These are phyloP conservation scores for Penicillium concentricum DNA, from an alignment of 2,329 filamentous ascomycete species.

Conservation along the genomic window DNA sequence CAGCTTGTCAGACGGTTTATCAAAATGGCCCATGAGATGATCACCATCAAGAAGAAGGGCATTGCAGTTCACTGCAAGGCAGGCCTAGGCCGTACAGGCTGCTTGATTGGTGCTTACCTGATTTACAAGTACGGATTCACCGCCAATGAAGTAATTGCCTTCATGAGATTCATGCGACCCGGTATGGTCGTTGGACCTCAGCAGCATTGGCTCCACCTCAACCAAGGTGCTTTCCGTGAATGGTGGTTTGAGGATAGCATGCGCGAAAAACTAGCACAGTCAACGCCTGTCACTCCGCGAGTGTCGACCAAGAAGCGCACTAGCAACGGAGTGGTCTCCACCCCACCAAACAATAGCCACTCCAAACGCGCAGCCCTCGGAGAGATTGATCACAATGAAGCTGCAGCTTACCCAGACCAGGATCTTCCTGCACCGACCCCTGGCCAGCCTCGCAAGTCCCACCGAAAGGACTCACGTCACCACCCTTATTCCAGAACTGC, in stretches of 20 bases:
- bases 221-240: conserved; percentile 95
- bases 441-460: conserved; percentile 89
- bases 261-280: conserved; percentile 76
- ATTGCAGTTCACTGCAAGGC: conserved; percentile 99
- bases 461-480: conserved; percentile 70
- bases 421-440: conserved; percentile 93
- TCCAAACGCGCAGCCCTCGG: conserved; percentile 83
- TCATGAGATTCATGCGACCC: conserved; percentile 98
- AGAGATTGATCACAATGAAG: conserved; percentile 82
- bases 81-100: conserved; percentile 90
- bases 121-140: conserved; percentile 98
- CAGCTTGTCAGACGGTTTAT: conserved; percentile 92
- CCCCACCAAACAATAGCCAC: conserved; percentile 76
- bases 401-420: conserved; percentile 61
- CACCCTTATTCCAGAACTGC: conserved; percentile 67
- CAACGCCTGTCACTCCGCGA: conserved; percentile 56
- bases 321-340: conserved; percentile 70
- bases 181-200: conserved; percentile 99
- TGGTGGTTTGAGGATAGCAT: conserved; percentile 85
- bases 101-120: conserved; percentile 93
- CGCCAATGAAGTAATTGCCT: conserved; percentile 94
- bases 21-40: conserved; percentile 89
- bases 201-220: conserved; percentile 97
- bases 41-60: conserved; percentile 82
- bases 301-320: conserved; percentile 61